These are phyloP conservation scores for Podospora tetraspora DNA, from an alignment of 495 filamentous ascomycete species.

Conservation along the genomic window DNA sequence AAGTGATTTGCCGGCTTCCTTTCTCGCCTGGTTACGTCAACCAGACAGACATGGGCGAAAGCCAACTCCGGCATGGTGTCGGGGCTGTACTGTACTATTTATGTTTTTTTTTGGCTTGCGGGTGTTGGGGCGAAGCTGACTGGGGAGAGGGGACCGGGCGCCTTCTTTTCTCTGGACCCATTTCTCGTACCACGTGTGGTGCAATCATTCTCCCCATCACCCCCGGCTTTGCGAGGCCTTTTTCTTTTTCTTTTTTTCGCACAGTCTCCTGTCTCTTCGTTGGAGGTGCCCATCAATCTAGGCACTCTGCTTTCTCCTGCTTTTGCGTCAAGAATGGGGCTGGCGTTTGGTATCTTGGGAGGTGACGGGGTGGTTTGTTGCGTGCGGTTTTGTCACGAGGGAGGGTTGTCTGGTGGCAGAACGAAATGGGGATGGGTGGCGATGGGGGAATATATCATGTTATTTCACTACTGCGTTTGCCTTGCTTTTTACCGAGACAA, in stretches of 20 bases:
- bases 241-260: background rate
- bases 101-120: background rate
- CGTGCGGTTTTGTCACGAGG: background rate
- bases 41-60: background rate
- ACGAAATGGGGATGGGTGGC: background rate
- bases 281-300: background rate
- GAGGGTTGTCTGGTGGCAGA: background rate
- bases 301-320: background rate
- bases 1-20: slow-evolving; percentile 10
- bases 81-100: background rate
- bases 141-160: background rate
- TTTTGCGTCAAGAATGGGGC: background rate
- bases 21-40: background rate
- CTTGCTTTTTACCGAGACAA: background rate
- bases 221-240: background rate
- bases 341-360: background rate
- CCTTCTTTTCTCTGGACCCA: background rate
- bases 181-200: background rate
- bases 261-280: background rate
- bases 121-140: background rate
- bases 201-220: background rate
- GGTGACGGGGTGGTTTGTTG: background rate
- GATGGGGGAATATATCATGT: background rate
- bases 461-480: background rate
- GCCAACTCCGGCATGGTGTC: background rate